phyloP scores from a whole-genome alignment of 2,329 filamentous ascomycete genomes.

The Cytospora piceae region DNA sequence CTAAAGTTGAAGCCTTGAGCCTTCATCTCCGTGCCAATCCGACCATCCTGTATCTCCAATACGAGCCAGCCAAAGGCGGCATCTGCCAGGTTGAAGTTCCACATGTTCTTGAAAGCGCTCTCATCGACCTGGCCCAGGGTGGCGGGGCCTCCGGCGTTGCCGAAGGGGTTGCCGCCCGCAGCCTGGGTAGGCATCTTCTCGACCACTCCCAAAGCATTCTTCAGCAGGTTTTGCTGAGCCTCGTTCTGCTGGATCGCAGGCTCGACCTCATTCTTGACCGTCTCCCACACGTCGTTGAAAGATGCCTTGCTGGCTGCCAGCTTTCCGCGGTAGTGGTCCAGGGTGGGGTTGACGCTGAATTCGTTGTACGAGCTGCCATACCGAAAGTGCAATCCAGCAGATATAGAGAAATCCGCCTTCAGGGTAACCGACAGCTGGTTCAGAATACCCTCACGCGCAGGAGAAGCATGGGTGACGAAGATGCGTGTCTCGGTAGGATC shows the following conservation, averaged over 20 bases:
- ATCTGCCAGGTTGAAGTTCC: constrained; percentile 99
- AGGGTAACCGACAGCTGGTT: constrained; percentile 97
- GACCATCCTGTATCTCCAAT: constrained; percentile 89
- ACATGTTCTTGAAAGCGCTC: constrained; percentile 99
- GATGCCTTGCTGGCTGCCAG: constrained; percentile 96
- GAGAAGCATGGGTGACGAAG: constrained; percentile 96
- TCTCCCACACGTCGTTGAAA: constrained; percentile 99
- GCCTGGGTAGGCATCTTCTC: constrained; percentile 96
- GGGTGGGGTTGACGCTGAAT: constrained; percentile 96
- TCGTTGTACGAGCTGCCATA: constrained; percentile 99
- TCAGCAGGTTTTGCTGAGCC: constrained; percentile 87
- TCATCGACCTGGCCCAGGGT: constrained; percentile 91
- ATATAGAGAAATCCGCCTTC: constrained; percentile 98
- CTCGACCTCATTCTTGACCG: constrained; percentile 93
- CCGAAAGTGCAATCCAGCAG: constrained; percentile 94
- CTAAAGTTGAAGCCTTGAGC: constrained; percentile 99
- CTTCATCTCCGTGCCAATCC: constrained; percentile 97
- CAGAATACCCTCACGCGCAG: constrained; percentile 91
- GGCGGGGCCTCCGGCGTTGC: constrained; percentile 75
- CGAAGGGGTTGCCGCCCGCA: constrained; percentile 95
- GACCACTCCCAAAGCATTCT: constrained; percentile 91
- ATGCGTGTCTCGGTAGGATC: constrained; percentile 96
- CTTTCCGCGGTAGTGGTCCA: constrained; percentile 98
- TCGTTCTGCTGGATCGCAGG: constrained; percentile 92
- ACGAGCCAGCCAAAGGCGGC: constrained; percentile 96